Base-by-base conservation (phyloP, 257 asterid genomes). In the Rehmannia glutinosa region DNA sequence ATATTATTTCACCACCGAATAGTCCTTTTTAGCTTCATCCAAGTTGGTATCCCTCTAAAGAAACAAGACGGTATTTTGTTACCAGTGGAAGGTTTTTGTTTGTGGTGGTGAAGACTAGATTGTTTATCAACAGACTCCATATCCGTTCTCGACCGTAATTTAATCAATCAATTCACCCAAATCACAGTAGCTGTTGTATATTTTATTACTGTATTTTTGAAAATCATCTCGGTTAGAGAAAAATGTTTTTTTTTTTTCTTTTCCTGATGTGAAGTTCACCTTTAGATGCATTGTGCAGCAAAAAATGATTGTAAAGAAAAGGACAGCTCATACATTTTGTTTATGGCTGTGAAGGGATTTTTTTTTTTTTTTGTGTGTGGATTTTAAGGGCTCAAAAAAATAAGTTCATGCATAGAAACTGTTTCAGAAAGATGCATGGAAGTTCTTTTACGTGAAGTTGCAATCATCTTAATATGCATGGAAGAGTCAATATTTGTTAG, bases 41-140 rank as follows among this genome's bases (percentile, higher is more conserved):
- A 68, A 53, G 36, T 72, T 43, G 79, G 69, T 64, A 64, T 63
- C 71, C 77, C 71, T 71, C 19, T 58, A 66, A 70, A 70, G 77
- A 55, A 69, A 67, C 83, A 61, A 53, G 55, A 64, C 8, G 71
- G 45, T 25, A 50, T 36, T 33, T 23, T 71, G 76, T 42, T 53
- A 45, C 68, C 52, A 41, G 66, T 66, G 72, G 72, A 52, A 38
- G 35, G 64, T 62, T 24, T 64, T 60, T 58, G 55, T 58, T 64
- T 65, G 80, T 70, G 75, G 69, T 36, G 66, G 73, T 55, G 25
- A 68, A 30, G 15, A 57, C 45, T 42, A 17, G 61, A 58, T 42
- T 47, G 30, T 50, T 46, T 55, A 36, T 39, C 57, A 46, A 16
- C 50, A 56, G 50, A 49, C 21, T 49, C 58, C 58, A 58, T 66